Percentiles rank a stretch among this genome's conserved stretches.
Evolutionary conservation across 2,329 filamentous ascomycete genomes (phyloP).

Genomic region (Rhynchosporium agropyri): DNA sequence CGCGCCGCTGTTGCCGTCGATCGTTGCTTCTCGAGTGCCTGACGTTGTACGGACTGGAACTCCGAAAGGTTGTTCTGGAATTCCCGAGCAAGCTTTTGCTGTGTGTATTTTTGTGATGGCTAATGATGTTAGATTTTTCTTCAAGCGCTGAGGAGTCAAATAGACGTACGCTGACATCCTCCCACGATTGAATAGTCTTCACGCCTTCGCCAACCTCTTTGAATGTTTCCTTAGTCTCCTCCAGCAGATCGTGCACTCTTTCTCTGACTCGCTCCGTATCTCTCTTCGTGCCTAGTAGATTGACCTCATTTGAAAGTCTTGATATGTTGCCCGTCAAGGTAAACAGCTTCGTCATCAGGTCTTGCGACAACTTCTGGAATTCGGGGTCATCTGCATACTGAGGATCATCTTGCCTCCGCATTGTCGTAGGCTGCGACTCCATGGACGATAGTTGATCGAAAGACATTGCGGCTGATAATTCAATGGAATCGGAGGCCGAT

Average conservation of each 20-base stretch:
- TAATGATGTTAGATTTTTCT: slow-evolving; percentile 44
- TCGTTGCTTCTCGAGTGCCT: slow-evolving; percentile 89
- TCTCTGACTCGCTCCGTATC: slow-evolving; percentile 91
- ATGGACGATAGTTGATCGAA: slow-evolving; percentile 85
- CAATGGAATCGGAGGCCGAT: not conserved
- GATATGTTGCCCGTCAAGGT: slow-evolving; percentile 86
- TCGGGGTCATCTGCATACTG: slow-evolving; percentile 90
- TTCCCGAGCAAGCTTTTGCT: slow-evolving; percentile 91
- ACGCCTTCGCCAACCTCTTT: slow-evolving; percentile 91
- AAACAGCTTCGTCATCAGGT: slow-evolving; percentile 87
- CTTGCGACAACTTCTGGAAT: slow-evolving; percentile 80
- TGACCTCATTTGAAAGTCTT: slow-evolving; percentile 80
- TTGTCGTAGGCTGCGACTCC: slow-evolving; percentile 75
- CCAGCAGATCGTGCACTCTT: slow-evolving; percentile 82
- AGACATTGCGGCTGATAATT: slow-evolving; percentile 64
- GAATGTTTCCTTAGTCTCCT: slow-evolving; percentile 84
- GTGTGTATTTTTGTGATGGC: slow-evolving; percentile 95
- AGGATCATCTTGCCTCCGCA: slow-evolving; percentile 69
- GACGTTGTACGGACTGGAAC: slow-evolving; percentile 89
- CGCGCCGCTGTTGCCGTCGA: slow-evolving; percentile 83
- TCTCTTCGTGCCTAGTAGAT: slow-evolving; percentile 82
- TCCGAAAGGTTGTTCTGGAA: slow-evolving; percentile 87
- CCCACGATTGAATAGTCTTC: slow-evolving; percentile 88
- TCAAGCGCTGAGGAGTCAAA: not conserved
- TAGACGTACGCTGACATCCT: slow-evolving; percentile 71